phyloP scores from a whole-genome alignment of 305 asterid genomes.

The Euphrasia arctica region DNA sequence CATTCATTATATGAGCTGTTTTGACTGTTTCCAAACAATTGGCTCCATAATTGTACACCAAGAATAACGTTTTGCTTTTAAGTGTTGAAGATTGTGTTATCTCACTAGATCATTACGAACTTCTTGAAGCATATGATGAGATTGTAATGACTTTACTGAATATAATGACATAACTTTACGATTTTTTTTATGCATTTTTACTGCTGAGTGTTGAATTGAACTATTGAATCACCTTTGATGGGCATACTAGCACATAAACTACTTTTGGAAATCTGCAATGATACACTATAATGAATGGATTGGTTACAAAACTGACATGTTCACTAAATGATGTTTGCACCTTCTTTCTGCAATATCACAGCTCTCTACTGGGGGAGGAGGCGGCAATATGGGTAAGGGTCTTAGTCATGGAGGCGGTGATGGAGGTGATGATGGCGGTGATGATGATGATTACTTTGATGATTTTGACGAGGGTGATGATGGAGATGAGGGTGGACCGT shows the following conservation, averaged over 20 bases:
- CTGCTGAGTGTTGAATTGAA: not conserved
- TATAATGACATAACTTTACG: not conserved
- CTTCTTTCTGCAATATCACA: conserved; percentile 33
- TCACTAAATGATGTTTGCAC: conserved; percentile 11
- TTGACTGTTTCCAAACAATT: conserved; percentile 12
- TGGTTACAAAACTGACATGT: conserved; percentile 7
- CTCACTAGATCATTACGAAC: not conserved
- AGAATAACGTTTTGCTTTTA: conserved; percentile 3
- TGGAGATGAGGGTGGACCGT: conserved; percentile 96
- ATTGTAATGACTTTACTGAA: conserved; percentile 4
- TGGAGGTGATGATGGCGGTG: conserved; percentile 97
- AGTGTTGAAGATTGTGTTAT: conserved; percentile 5
- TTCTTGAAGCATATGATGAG: not conserved
- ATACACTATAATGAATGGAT: not conserved
- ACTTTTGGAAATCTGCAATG: not conserved
- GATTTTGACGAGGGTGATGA: conserved; percentile 97
- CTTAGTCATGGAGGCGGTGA: conserved; percentile 96
- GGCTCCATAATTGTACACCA: conserved; percentile 6
- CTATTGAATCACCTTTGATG: conserved; percentile 3
- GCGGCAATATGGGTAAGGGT: conserved; percentile 90
- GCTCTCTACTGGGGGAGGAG: conserved; percentile 93
- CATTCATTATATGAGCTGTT: conserved; percentile 15
- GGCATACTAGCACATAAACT: conserved; percentile 12
- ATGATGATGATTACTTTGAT: conserved; percentile 96
- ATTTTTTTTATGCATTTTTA: conserved; percentile 3